Evolutionary conservation across 106 monocot genomes (phyloP), one percentile per base, ranked within the genome.

Genomic region (Vanilla planifolia): DNA sequence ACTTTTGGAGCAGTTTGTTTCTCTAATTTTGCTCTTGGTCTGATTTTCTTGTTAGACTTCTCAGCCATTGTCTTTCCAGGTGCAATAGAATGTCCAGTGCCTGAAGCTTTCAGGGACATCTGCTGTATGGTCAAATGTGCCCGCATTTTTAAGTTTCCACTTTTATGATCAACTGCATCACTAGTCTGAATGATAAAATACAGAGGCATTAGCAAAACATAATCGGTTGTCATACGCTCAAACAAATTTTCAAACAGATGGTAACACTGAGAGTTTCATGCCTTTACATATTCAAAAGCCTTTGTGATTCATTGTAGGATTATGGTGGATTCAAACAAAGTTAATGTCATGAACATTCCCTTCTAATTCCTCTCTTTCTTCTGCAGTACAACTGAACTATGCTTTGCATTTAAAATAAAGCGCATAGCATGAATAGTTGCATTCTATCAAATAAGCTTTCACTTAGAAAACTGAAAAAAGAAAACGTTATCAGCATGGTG

Each of bases 121-220:
- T 68, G 66, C 32, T 36, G 16, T 56, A 40, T 62, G 55, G 65
- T 43, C 11, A 26, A 47, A 22, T 42, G 21, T 42, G 24, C 35
- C 33, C 22, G 32, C 22, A 23, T 40, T 56, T 70, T 73, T 58
- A 24, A 44, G 60, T 67, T 81, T 41, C 60, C 36, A 43, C 26
- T 19, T 59, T 85, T 81, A 26, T 71, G 53, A 47, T 78, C 72
- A 64, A 41, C 59, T 65, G 68, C 20, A 50, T 64, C 40, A 14
- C 60, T 78, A 46, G 19, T 75, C 80, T 75, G 29, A 53, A 67
- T 29, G 37, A 41, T n/a, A 32, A 29, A 43, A 22, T 33, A n/a
- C n/a, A 10, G 28, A 57, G 14, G 10, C 34, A 35, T 22, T 20
- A 57, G 28, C 28, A 57, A 57, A 3, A 19, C 33, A 6, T 20